Conservation (phyloP, 2,329 filamentous ascomycete species). For the Capronia americana region DNA sequence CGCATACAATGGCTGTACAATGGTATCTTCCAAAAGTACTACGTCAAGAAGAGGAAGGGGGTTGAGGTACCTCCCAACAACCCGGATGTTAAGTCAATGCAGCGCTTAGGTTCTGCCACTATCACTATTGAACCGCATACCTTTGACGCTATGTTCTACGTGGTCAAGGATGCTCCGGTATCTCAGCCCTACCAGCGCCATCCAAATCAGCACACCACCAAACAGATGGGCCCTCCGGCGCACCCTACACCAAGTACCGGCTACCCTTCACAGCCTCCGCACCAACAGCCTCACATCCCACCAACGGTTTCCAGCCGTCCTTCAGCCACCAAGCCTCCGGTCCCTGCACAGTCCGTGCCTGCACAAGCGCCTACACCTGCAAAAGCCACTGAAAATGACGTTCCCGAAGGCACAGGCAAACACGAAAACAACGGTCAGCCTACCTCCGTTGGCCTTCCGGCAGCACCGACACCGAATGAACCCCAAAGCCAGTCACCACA, state of each 20-base stretch:
- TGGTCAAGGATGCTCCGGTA: conserved; percentile 58
- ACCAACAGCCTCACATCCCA: conserved; percentile 42
- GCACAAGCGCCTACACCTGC: not conserved
- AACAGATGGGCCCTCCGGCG: conserved; percentile 27
- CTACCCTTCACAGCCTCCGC: conserved; percentile 51
- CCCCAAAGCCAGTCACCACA: conserved; percentile 9
- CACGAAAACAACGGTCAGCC: not conserved
- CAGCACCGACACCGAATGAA: conserved; percentile 37
- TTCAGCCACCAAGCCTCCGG: conserved; percentile 17
- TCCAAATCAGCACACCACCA: conserved; percentile 35
- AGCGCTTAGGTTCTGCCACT: conserved; percentile 62
- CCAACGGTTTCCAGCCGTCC: conserved; percentile 34
- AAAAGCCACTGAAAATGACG: not conserved
- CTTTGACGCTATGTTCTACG: conserved; percentile 64
- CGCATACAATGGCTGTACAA: conserved; percentile 63
- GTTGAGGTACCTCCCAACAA: conserved; percentile 55
- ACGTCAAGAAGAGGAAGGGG: conserved; percentile 63
- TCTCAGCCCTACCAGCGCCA: conserved; percentile 41
- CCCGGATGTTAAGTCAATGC: conserved; percentile 60
- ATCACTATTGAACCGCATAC: conserved; percentile 69
- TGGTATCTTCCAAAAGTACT: conserved; percentile 63
- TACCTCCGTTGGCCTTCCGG: not conserved
- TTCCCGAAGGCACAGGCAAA: not conserved
- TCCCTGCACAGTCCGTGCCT: not conserved
- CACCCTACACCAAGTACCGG: conserved; percentile 38